Percentiles rank a stretch among this genome's conserved stretches.
Conservation (phyloP, 805 yeast genomes). For the Jamesozyma jinghongensis region DNA sequence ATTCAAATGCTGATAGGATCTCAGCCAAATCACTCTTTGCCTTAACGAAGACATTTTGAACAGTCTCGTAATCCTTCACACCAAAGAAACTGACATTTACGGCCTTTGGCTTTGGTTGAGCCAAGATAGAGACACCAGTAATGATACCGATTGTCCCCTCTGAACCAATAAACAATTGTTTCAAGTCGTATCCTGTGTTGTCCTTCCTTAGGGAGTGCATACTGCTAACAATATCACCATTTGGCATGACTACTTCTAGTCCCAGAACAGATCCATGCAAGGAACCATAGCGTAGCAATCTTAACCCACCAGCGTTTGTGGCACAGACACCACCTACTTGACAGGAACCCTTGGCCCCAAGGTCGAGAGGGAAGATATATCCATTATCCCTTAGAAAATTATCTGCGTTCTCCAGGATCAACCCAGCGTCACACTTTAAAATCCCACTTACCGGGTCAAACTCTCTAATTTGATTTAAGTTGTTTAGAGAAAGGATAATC, state of each 20-base stretch:
- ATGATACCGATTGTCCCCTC: conserved; percentile 90
- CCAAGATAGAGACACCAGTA: conserved; percentile 81
- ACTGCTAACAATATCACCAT: conserved; percentile 73
- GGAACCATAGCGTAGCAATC: conserved; percentile 82
- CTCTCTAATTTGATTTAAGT: conserved; percentile 67
- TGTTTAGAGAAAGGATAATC: conserved; percentile 59
- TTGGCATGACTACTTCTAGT: conserved; percentile 83
- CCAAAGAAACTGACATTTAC: conserved; percentile 86
- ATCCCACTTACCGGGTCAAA: conserved; percentile 81
- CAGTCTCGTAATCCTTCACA: conserved; percentile 71
- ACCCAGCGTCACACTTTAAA: conserved; percentile 83
- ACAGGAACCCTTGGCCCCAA: conserved; percentile 96
- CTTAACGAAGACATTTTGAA: conserved; percentile 66
- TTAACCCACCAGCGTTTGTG: conserved; percentile 91
- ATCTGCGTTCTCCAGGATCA: conserved; percentile 80
- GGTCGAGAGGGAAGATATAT: conserved; percentile 83
- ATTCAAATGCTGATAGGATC: conserved; percentile 85
- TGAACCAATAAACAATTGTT: conserved; percentile 86
- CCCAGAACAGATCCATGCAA: conserved; percentile 89
- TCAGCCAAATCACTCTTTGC: conserved; percentile 77
- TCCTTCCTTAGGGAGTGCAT: conserved; percentile 85
- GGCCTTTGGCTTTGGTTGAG: conserved; percentile 82
- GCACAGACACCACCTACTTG: conserved; percentile 94
- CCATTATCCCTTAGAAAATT: conserved; percentile 68
- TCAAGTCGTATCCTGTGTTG: conserved; percentile 89